Evolutionary conservation across 2,329 filamentous ascomycete species (phyloP), one percentile per base, ranked within the genome.

Genomic region (Paraconiothyrium brasiliense): DNA sequence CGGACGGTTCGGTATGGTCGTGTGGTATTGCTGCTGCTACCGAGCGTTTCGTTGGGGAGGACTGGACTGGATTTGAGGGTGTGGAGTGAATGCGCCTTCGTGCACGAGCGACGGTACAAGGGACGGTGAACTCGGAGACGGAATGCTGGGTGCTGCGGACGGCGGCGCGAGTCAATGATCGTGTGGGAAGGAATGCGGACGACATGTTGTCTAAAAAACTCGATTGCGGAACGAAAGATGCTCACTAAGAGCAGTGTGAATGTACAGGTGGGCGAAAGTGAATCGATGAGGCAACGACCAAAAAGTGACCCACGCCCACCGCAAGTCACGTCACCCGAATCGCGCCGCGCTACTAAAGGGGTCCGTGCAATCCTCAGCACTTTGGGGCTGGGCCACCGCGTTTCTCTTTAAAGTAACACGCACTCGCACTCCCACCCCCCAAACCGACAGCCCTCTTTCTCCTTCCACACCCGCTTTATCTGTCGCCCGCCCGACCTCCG

Each of bases 81-180:
- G 61, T 55, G 56, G 47, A 62, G 56, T 59, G 62, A 9, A 62
- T 56, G 49, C 47, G 55, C 27, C 49, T 48, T 43, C 54, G 41
- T 46, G 59, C 60, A 62, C 61, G 65, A 59, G 65, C 60, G 65
- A 59, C 27, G 58, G 64, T 67, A 58, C 66, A 63, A 34, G 73
- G 73, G 37, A 68, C 71, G 59, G 46, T 44, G 7, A 44, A 30
- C 7, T 61, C 55, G 55, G 30, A 16, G 44, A 58, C 51, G 50
- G 56, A 43, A 24, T 44, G 32, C 6, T 44, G 50, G 20, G 43
- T 8, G 50, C 46, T 50, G 35, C 54, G 60, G 9, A 55, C 16
- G 30, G 60, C 54, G 30, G 50, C 57, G 60, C 68, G 69, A n/a
- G 66, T 63, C 51, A 73, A 56, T 64, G 65, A 22, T 3, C 60